Conservation (phyloP, 148 eudicot genomes). For the Cornus suecica region DNA sequence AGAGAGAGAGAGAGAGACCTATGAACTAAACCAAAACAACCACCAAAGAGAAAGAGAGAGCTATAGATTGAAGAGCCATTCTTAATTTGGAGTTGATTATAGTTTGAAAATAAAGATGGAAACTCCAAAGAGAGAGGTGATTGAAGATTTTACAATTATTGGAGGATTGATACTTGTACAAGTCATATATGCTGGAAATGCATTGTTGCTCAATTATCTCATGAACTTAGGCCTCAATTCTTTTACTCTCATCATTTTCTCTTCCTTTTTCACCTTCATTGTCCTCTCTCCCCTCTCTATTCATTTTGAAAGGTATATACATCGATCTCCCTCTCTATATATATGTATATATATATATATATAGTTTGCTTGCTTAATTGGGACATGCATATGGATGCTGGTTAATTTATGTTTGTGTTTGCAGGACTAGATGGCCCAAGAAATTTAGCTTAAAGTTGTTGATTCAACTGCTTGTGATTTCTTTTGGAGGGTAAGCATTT, state of each 20-base stretch:
- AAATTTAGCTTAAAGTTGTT: slow-evolving; percentile 36
- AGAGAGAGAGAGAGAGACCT: not conserved
- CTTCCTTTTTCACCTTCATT: slow-evolving; percentile 54
- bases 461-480: slow-evolving; percentile 56
- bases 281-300: slow-evolving; percentile 53
- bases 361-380: too few species aligned
- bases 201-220: slow-evolving; percentile 44
- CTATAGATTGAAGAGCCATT: not conserved
- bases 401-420: slow-evolving; percentile 8
- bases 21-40: not conserved
- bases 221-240: slow-evolving; percentile 55
- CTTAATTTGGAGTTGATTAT: not conserved
- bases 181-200: slow-evolving; percentile 56
- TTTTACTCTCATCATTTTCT: slow-evolving; percentile 49
- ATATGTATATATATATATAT: too few species aligned
- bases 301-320: slow-evolving; percentile 48
- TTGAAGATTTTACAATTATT: slow-evolving; percentile 45
- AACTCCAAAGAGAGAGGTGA: slow-evolving; percentile 19
- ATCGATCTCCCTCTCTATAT: slow-evolving; percentile 15
- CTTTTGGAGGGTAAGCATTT: slow-evolving; percentile 59
- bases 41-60: not conserved
- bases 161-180: slow-evolving; percentile 58
- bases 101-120: not conserved
- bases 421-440: slow-evolving; percentile 69
- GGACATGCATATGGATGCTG: not conserved